Base-by-base conservation (phyloP, 345 rosid species). In the Viola odorata region DNA sequence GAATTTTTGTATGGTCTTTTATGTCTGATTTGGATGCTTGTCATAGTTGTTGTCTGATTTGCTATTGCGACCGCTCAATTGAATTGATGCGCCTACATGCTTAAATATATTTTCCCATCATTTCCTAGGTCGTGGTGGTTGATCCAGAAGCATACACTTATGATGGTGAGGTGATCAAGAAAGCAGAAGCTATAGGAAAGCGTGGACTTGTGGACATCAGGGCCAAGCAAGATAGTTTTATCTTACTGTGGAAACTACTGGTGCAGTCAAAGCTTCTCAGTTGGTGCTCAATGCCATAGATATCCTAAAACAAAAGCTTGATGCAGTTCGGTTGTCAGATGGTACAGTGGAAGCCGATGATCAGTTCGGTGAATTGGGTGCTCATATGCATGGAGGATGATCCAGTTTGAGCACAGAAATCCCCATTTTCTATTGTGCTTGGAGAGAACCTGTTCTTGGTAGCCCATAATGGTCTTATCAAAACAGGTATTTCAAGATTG, bases 291-390 rank as follows among this genome's bases (percentile, higher is more conserved):
- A 89, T 48, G 96, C 99, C 68, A 88, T 91, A 7, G 99, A 91
- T 62, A 52, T 95, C 58, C 71, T 95, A 67, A 88, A 86, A 74
- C 87, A 79, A 64, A 95, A 95, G 81, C 89, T 95, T 65, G 97
- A 91, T 69, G 91, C 95, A 50, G 95, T 94, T 58, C 89, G 96
- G 60, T 83, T 90, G 45, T 88, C 99, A 0, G 96, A 85, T 12
- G 97, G 91, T 71, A 86, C 97, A 3, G 96, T 91, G 2, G 96
- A 91, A 73, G 99, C 92, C 0, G 97, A 91, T 77, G 99, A 95
- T 74, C 99, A 90, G 68, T 95, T 91, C 76, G 99, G 96, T 37
- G 99, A 95, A 75, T 95, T 91, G 7, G 95, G 99, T 57, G 99
- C 95, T 5, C 99, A 94, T 64, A 82, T 91, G 99, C 95, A 89